phyloP scores from a whole-genome alignment of 2,329 filamentous ascomycete species.

The Colletotrichum musicola region DNA sequence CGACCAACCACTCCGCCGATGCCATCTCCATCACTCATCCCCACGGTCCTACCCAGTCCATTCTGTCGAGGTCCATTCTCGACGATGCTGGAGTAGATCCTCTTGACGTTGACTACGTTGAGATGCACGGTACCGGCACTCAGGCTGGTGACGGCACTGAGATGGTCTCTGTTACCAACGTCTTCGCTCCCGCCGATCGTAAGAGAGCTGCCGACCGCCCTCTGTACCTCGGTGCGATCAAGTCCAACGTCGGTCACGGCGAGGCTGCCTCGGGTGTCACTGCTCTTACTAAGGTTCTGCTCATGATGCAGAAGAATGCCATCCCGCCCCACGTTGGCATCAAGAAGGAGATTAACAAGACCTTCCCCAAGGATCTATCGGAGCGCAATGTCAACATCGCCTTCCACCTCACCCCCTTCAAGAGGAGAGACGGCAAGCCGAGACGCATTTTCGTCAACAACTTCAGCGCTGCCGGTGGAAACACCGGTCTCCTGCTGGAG shows the following conservation, averaged over 20 bases:
- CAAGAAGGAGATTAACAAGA: slow-evolving; percentile 72
- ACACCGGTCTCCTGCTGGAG: slow-evolving; percentile 75
- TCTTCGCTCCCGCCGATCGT: slow-evolving; percentile 62
- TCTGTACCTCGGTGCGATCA: slow-evolving; percentile 72
- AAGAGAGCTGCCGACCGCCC: slow-evolving; percentile 63
- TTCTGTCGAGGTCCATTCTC: slow-evolving; percentile 77
- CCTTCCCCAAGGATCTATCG: slow-evolving; percentile 68
- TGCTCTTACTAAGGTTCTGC: slow-evolving; percentile 73
- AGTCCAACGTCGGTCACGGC: slow-evolving; percentile 74
- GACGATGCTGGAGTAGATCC: slow-evolving; percentile 81
- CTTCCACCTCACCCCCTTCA: slow-evolving; percentile 64
- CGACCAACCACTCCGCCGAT: slow-evolving; percentile 86
- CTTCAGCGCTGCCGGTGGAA: slow-evolving; percentile 79
- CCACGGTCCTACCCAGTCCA: slow-evolving; percentile 80
- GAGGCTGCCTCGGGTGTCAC: slow-evolving; percentile 72
- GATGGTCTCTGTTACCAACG: slow-evolving; percentile 78
- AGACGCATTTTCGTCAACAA: slow-evolving; percentile 73
- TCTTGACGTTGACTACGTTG: slow-evolving; percentile 83
- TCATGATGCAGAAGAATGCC: slow-evolving; percentile 73
- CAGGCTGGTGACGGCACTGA: slow-evolving; percentile 87
- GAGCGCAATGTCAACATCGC: slow-evolving; percentile 72
- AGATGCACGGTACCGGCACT: slow-evolving; percentile 92
- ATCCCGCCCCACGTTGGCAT: slow-evolving; percentile 78
- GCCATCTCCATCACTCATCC: slow-evolving; percentile 88
- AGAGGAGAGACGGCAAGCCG: slow-evolving; percentile 60